These are phyloP conservation scores for Helminthosporium solani DNA, from an alignment of 2,329 filamentous ascomycete species.

Conservation along the genomic window DNA sequence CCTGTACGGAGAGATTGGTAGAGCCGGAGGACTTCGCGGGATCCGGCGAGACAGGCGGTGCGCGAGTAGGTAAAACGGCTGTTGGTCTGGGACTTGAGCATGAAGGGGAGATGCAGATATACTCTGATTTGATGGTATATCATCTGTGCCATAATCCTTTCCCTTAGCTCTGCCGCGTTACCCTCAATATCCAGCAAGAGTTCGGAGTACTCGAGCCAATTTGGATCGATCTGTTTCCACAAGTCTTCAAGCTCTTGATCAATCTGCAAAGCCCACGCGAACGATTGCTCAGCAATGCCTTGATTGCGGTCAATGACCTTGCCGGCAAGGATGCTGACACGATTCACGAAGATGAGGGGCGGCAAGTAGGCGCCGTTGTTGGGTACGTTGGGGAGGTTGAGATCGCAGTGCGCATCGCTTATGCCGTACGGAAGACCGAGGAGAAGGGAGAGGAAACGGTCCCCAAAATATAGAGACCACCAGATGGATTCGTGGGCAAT, in stretches of 20 bases:
- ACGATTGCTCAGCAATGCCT: constrained; percentile 35
- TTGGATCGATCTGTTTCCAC: constrained; percentile 38
- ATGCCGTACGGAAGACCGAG: constrained; percentile 55
- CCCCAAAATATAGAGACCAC: constrained; percentile 46
- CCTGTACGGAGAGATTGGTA: constrained; percentile 43
- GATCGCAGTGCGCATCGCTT: constrained; percentile 42
- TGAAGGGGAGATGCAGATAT: constrained; percentile 50
- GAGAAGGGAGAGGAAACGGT: constrained; percentile 55
- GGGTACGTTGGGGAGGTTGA: constrained; percentile 27
- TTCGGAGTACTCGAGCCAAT: constrained; percentile 42
- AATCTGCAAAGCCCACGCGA: constrained; percentile 44
- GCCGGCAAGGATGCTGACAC: constrained; percentile 43
- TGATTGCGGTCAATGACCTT: constrained; percentile 49
- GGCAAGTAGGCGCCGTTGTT: constrained; percentile 27
- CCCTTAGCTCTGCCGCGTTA: constrained; percentile 40
- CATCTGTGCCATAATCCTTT: constrained; percentile 45
- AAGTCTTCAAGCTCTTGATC: constrained; percentile 47
- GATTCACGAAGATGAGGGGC: constrained; percentile 37
- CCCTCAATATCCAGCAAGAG: constrained; percentile 27
- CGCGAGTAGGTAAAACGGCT: constrained; percentile 43
- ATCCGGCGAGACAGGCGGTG: constrained; percentile 44
- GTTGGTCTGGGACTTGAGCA: constrained; percentile 43
- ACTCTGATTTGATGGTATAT: constrained; percentile 48
- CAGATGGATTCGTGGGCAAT: constrained; percentile 41
- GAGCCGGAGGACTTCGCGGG: constrained; percentile 44